Evolutionary conservation across 805 yeast genomes (phyloP).

Genomic region (Candida vaughaniae): DNA sequence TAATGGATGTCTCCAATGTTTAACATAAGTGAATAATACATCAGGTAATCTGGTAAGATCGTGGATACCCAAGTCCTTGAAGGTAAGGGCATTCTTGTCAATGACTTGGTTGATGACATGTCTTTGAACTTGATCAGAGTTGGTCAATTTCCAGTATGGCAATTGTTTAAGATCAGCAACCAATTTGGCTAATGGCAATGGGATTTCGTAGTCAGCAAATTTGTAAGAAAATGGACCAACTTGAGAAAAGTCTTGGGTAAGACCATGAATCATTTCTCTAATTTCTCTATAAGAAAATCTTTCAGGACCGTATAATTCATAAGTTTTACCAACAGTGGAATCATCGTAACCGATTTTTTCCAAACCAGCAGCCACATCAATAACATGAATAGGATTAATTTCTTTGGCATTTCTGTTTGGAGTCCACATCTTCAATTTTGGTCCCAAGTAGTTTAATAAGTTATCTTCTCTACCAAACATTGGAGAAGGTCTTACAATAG

Average conservation of each 20-base stretch:
- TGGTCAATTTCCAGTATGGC: conserved; percentile 48
- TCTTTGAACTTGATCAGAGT: conserved; percentile 75
- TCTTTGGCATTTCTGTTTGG: conserved; percentile 63
- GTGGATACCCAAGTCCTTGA: conserved; percentile 68
- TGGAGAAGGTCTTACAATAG: conserved; percentile 84
- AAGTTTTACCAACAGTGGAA: conserved; percentile 72
- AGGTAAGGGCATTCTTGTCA: conserved; percentile 60
- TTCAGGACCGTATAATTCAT: conserved; percentile 74
- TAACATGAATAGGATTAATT: conserved; percentile 69
- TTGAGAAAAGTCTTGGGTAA: conserved; percentile 49
- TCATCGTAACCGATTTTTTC: conserved; percentile 81
- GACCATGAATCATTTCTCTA: conserved; percentile 67
- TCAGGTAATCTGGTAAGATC: conserved; percentile 40
- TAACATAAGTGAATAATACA: conserved; percentile 44
- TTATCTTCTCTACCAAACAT: conserved; percentile 75
- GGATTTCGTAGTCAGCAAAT: conserved; percentile 42
- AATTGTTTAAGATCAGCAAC: conserved; percentile 45
- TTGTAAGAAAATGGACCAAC: conserved; percentile 45
- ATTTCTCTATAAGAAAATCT: conserved; percentile 59
- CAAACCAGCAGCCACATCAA: conserved; percentile 76
- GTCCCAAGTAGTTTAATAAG: conserved; percentile 61
- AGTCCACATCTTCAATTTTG: conserved; percentile 58
- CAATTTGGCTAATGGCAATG: conserved; percentile 45
- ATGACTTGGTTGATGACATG: conserved; percentile 64
- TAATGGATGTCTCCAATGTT: conserved; percentile 52